Evolutionary conservation across 352 stramenopile species (phyloP), one percentile per base, ranked within the genome.

Genomic region (Phytophthora syringae): DNA sequence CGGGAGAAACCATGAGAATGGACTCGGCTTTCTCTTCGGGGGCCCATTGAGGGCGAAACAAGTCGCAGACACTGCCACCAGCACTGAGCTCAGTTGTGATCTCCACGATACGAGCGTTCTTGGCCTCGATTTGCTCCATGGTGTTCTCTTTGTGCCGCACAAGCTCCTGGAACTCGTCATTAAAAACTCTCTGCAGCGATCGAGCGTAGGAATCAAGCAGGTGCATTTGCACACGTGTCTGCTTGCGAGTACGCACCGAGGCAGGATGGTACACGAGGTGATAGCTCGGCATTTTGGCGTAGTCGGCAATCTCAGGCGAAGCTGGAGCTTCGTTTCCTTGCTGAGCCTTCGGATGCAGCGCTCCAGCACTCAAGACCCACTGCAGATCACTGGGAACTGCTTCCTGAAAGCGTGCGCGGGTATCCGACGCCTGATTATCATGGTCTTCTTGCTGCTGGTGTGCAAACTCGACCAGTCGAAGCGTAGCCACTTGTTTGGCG

Each of bases 191-290:
- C 27, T 86, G 60, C 13, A 97, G 63, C 7, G 83, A 71, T 12
- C 92, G 88, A 48, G 90, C 74, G 51, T 94, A 88, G 28, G 68
- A 64, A 32, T 80, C 70, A 10, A 98, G 74, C 22, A 98, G 43
- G 7, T 90, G 64, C 43, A 98, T 94, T 69, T 98, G 94, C 4
- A 81, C 80, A 4, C 88, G 86, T 62, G 94, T 78, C 73, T 98
- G 94, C 40, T 85, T 81, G 22, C 65, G 68, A 4, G 90, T 98
- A 9, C 80, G 75, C 4, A 98, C 67, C 11, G 85, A 86, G 13
- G 81, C 79, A 5, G 93, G 91, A 42, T 96, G 92, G 72, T 98
- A 98, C 21, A 98, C 76, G 25, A 98, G 75, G 36, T 86, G 70
- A 30, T 86, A 82, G 42, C 80, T 76, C 30, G 79, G 72, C 24